Conservation (phyloP, 805 yeast species). For the Wickerhamomyces mucosus region DNA sequence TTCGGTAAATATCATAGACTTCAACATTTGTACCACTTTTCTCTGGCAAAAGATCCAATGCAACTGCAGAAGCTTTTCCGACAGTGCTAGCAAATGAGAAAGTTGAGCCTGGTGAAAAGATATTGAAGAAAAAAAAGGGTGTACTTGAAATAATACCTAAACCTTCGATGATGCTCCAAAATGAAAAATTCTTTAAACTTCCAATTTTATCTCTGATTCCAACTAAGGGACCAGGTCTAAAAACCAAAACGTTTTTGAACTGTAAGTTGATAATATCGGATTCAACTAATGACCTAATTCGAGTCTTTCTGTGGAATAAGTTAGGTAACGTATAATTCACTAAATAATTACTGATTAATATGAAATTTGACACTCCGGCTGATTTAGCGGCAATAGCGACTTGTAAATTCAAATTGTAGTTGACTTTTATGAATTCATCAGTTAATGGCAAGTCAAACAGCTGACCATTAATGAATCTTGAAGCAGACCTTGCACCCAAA, state of each 20-base stretch:
- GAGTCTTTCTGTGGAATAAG: slow-evolving; percentile 3
- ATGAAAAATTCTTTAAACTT: slow-evolving; percentile 4
- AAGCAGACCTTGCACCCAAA: slow-evolving; percentile 6
- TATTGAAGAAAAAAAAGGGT: not conserved
- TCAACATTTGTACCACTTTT: not conserved
- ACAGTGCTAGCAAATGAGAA: not conserved
- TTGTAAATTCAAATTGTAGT: slow-evolving; percentile 9
- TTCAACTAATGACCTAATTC: slow-evolving; percentile 7
- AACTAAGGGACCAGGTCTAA: slow-evolving; percentile 11
- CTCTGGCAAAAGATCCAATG: not conserved
- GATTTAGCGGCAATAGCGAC: slow-evolving; percentile 8
- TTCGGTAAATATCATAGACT: not conserved
- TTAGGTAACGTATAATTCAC: slow-evolving; percentile 6
- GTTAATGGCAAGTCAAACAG: not conserved
- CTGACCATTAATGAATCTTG: slow-evolving; percentile 1
- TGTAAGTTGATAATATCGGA: slow-evolving; percentile 4
- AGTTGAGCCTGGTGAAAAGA: not conserved
- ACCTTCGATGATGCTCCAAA: slow-evolving; percentile 8
- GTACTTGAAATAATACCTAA: not conserved
- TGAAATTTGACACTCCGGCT: slow-evolving; percentile 6
- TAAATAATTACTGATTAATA: slow-evolving; percentile 5
- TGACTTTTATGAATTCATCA: slow-evolving; percentile 5
- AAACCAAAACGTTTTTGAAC: slow-evolving; percentile 5
- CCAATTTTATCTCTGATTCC: slow-evolving; percentile 9
- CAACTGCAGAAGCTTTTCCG: not conserved